Evolutionary conservation across 805 yeast species (phyloP).

Genomic region (Dipodascopsis tothii): DNA sequence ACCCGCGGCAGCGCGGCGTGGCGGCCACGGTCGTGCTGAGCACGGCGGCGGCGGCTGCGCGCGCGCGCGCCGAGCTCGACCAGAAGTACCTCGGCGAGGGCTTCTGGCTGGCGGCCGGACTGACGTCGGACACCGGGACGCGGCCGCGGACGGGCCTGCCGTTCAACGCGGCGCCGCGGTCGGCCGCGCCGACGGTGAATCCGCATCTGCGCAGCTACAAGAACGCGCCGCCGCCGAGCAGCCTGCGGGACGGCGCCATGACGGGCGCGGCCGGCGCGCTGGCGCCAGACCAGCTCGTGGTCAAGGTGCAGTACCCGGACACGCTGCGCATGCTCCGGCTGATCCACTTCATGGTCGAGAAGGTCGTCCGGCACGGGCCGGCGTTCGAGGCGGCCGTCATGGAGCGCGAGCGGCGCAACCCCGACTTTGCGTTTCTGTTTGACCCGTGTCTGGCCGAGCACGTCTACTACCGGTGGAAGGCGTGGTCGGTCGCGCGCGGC

Average conservation of each 20-base stretch:
- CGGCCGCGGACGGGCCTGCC: slow-evolving; percentile 5
- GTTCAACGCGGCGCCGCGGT: slow-evolving; percentile 3
- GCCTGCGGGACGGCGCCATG: background rate
- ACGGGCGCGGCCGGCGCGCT: background rate
- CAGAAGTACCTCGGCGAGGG: slow-evolving; percentile 19
- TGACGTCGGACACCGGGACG: slow-evolving; percentile 10
- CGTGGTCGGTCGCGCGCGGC: slow-evolving; percentile 18
- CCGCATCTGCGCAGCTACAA: background rate
- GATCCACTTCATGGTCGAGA: slow-evolving; percentile 25
- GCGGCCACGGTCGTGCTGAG: slow-evolving; percentile 8
- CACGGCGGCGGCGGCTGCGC: slow-evolving; percentile 8
- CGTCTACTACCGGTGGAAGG: slow-evolving; percentile 26
- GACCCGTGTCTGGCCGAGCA: slow-evolving; percentile 19
- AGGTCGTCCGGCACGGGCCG: slow-evolving; percentile 25
- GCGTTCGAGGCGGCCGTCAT: slow-evolving; percentile 26
- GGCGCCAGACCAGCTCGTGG: background rate
- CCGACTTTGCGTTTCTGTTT: slow-evolving; percentile 26
- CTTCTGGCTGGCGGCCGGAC: slow-evolving; percentile 8
- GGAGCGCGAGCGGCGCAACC: slow-evolving; percentile 24
- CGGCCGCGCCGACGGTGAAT: background rate
- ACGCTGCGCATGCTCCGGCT: slow-evolving; percentile 13
- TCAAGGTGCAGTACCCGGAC: slow-evolving; percentile 16
- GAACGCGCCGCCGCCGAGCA: background rate
- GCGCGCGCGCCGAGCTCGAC: slow-evolving; percentile 8
- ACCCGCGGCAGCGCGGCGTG: slow-evolving; percentile 10